A percentile compares a stretch with the other conserved stretches of the same genome.
phyloP scores from a whole-genome alignment of 352 stramenopile genomes.

The Phytophthora ohioensis region DNA sequence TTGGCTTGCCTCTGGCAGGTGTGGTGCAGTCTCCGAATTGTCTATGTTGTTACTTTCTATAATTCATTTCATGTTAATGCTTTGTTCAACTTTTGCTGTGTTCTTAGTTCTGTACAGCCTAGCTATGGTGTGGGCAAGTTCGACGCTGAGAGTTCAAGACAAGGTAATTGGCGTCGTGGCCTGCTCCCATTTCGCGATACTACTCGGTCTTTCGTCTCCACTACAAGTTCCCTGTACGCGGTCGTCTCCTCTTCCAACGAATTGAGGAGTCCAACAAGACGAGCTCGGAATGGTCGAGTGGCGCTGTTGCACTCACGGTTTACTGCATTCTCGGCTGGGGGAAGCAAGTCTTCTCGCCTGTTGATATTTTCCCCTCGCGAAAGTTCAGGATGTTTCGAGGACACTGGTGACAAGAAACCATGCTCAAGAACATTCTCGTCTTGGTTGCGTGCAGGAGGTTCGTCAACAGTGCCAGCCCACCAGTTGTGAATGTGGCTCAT shows the following conservation, averaged over 20 bases:
- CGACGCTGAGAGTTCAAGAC: slow-evolving; percentile 17
- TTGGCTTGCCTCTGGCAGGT: slow-evolving; percentile 1
- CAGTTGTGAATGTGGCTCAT: slow-evolving; percentile 62
- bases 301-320: slow-evolving; percentile 32
- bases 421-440: slow-evolving; percentile 13
- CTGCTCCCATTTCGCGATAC: slow-evolving; percentile 16
- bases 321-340: slow-evolving; percentile 6
- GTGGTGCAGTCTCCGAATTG: neutral
- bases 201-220: slow-evolving; percentile 36
- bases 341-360: slow-evolving; percentile 12
- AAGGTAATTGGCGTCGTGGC: slow-evolving; percentile 22
- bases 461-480: slow-evolving; percentile 49
- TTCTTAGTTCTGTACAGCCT: slow-evolving; percentile 5
- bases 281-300: slow-evolving; percentile 57
- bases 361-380: neutral
- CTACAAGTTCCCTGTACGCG: slow-evolving; percentile 41
- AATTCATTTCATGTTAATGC: slow-evolving; percentile 20
- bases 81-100: slow-evolving; percentile 11
- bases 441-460: slow-evolving; percentile 22
- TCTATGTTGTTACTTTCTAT: slow-evolving; percentile 11
- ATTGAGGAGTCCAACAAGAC: slow-evolving; percentile 67
- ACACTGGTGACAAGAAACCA: neutral
- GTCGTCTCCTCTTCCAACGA: slow-evolving; percentile 79
- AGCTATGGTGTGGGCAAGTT: slow-evolving; percentile 8
- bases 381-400: neutral